Base-by-base conservation (phyloP, 2,329 filamentous ascomycete species). In the Epichloe brachyelytri region DNA sequence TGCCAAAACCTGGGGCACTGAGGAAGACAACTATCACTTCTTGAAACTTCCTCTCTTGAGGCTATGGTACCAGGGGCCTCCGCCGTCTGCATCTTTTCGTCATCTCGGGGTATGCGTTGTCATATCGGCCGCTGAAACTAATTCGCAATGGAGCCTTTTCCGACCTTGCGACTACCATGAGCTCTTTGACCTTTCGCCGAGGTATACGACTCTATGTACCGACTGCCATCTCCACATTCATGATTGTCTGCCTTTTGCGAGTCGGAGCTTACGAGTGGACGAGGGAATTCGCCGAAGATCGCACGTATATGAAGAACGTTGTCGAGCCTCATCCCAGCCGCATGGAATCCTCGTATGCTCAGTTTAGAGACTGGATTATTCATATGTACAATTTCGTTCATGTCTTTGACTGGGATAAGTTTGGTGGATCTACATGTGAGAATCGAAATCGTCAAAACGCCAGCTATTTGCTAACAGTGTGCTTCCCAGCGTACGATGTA, bases 31-130 rank as follows among this genome's bases (percentile, higher is more conserved):
- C 63, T 69, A 70, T 58, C 58, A 72, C 51, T 52, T 75, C 45
- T 66, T 77, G 55, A 73, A 76, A 58, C 68, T 80, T 1, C 78
- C 77, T 7, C 71, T 80, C 53, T 50, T 80, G 17, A 69, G 77
- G 14, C 65, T 80, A 4, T 67, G 75, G 52, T 80, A 74, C 59
- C 73, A 74, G 48, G 78, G 77, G 1, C 76, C 75, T 3, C 72
- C 0, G 77, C 77, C 57, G 78, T 82, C 39, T 76, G 73, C 62
- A 64, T 80, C 56, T 83, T 83, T 82, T 81, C 59, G 73, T 81
- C 58, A 76, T 82, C 43, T 79, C 77, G 0, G 79, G 79, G 19
- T 82, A 80, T 62, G 80, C 78, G 3, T 68, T 83, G 12, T 75
- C 73, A 33, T 71, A 80, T 51, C 71, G 71, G 44, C 73, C 75